Conservation (phyloP, 805 yeast genomes). For the Phaffomyces thermotolerans region DNA sequence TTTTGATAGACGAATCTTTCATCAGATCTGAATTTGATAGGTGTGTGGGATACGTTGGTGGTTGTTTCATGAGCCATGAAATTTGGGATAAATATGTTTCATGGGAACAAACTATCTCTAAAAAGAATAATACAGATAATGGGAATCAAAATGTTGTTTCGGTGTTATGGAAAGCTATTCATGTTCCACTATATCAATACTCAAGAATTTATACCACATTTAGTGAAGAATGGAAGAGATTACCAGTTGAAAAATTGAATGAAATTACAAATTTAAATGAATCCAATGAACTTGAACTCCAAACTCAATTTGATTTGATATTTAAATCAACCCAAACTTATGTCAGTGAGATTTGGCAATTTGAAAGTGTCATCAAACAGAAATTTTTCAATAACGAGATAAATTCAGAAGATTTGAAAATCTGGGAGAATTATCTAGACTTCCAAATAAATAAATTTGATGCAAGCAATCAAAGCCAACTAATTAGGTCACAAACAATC, state of each 20-base stretch:
- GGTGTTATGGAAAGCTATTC: constrained; percentile 38
- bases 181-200: constrained; percentile 79
- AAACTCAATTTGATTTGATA: constrained; percentile 11
- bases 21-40: constrained; percentile 38
- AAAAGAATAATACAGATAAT: constrained; percentile 24
- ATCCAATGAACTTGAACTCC: constrained; percentile 19
- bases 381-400: constrained; percentile 44
- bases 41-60: constrained; percentile 50
- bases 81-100: constrained; percentile 77
- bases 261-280: background rate
- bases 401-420: constrained; percentile 26
- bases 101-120: constrained; percentile 33
- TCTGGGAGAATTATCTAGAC: constrained; percentile 61
- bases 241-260: background rate
- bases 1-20: constrained; percentile 16
- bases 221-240: constrained; percentile 9
- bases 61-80: constrained; percentile 67
- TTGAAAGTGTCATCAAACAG: constrained; percentile 56
- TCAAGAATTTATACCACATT: constrained; percentile 36
- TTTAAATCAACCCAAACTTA: constrained; percentile 14
- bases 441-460: constrained; percentile 36
- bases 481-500: constrained; percentile 25
- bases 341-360: constrained; percentile 50
- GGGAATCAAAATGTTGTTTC: constrained; percentile 31
- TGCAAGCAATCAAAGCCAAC: background rate